These are phyloP conservation scores for Eucalyptus cloeziana DNA, from an alignment of 345 rosid genomes.

Conservation along the genomic window DNA sequence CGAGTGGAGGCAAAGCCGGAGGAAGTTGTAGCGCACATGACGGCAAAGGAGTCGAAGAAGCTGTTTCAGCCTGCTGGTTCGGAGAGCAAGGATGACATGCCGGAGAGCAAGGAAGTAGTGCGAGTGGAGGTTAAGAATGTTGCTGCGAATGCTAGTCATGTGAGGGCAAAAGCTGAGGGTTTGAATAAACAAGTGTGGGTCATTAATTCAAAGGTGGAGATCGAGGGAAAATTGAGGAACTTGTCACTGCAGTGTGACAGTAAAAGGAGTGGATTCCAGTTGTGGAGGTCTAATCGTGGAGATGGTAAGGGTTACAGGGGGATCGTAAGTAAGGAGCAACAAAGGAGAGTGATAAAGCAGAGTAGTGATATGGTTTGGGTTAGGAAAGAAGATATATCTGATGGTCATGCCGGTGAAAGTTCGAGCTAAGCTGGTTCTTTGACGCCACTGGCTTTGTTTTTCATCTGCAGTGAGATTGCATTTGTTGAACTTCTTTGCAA, in stretches of 20 bases:
- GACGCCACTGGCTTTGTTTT: constrained; percentile 1
- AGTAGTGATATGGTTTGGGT: constrained; percentile 22
- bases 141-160: neutral
- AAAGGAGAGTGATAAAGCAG: neutral
- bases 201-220: neutral
- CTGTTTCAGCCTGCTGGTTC: neutral
- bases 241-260: neutral
- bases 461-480: neutral
- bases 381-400: constrained; percentile 18
- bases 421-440: neutral
- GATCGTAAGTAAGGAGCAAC: neutral
- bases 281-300: neutral
- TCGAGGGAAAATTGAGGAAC: neutral
- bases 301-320: neutral
- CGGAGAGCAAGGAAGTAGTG: neutral
- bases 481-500: neutral
- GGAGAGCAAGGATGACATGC: neutral
- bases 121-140: neutral
- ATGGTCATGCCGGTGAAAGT: neutral
- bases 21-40: neutral
- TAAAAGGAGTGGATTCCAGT: neutral
- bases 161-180: neutral
- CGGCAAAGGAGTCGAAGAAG: neutral
- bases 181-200: neutral
- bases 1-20: neutral